Percentiles rank a stretch among this genome's conserved stretches.
phyloP scores from a whole-genome alignment of 1,284 basidiomycete species.

The Boletus semigastroideus region DNA sequence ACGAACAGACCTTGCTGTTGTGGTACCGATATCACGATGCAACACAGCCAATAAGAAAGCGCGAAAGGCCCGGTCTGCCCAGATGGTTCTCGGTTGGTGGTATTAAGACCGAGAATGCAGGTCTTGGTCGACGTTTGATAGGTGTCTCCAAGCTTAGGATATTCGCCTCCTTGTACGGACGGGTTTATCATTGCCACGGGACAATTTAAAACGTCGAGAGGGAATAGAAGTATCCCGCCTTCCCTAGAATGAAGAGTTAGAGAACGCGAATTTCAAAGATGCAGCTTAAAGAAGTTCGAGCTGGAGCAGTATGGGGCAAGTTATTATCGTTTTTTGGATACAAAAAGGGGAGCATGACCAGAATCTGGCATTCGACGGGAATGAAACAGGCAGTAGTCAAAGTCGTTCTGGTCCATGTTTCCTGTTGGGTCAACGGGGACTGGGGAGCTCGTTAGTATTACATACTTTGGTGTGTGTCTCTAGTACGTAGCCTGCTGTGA shows the following conservation, averaged over 20 bases:
- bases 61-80: constrained; percentile 2
- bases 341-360: constrained; percentile 17
- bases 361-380: too few relatives aligned
- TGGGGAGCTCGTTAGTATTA: constrained; percentile 15
- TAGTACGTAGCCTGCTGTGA: constrained; percentile 30
- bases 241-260: constrained; percentile 10
- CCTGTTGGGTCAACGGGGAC: constrained; percentile 11
- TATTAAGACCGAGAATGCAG: constrained; percentile 11
- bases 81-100: constrained; percentile 9
- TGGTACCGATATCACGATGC: constrained; percentile 7
- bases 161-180: constrained; percentile 4
- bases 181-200: constrained; percentile 15
- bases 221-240: constrained; percentile 8
- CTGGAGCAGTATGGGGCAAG: constrained; percentile 5
- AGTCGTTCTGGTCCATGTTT: background rate
- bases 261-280: background rate
- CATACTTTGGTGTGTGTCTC: constrained; percentile 24
- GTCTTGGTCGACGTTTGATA: constrained; percentile 1
- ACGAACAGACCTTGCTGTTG: constrained; percentile 3
- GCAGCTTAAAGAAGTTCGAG: background rate
- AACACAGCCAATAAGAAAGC: constrained; percentile 1
- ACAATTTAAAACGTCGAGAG: constrained; percentile 2
- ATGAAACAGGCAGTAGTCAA: too few relatives aligned
- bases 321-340: constrained; percentile 2
- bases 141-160: constrained; percentile 2